Conservation (phyloP, 2,329 filamentous ascomycete species). For the Beauveria medogensis region DNA sequence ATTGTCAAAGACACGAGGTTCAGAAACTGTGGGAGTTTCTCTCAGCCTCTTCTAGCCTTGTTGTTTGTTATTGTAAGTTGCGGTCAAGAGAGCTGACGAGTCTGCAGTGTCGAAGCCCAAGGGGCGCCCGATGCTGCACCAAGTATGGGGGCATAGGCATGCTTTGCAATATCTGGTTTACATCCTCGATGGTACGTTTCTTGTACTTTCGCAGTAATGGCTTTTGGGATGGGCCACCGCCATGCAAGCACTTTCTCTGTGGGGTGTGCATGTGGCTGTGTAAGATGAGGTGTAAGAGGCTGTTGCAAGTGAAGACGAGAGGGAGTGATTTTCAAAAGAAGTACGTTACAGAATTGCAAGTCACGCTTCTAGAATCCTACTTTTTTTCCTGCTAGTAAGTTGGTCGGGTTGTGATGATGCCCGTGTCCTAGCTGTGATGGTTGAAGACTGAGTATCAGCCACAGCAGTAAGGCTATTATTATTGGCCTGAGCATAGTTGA, state of each 20-base stretch:
- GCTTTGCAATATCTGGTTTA: neutral
- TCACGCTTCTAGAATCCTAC: neutral
- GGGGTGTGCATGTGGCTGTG: neutral
- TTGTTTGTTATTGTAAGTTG: conserved; percentile 10
- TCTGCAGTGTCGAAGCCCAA: neutral
- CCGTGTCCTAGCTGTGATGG: neutral
- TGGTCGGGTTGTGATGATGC: neutral
- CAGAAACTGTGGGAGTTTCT: neutral
- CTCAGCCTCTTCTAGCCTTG: neutral
- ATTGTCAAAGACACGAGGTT: neutral
- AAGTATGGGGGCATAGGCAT: neutral
- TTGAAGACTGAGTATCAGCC: neutral
- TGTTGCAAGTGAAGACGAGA: neutral
- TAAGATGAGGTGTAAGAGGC: neutral
- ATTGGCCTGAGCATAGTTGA: no score
- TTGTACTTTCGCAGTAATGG: neutral
- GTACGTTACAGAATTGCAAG: neutral
- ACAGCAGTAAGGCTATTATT: neutral
- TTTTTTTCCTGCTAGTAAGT: neutral
- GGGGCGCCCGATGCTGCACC: neutral
- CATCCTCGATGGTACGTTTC: neutral
- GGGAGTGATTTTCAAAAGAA: neutral
- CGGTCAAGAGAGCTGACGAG: neutral
- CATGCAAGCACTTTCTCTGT: conserved; percentile 3
- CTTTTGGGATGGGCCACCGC: neutral